Percentiles rank a stretch among this genome's conserved stretches.
phyloP scores from a whole-genome alignment of 1,139 yeast species.

The Sugiyamaella grinbergsii region DNA sequence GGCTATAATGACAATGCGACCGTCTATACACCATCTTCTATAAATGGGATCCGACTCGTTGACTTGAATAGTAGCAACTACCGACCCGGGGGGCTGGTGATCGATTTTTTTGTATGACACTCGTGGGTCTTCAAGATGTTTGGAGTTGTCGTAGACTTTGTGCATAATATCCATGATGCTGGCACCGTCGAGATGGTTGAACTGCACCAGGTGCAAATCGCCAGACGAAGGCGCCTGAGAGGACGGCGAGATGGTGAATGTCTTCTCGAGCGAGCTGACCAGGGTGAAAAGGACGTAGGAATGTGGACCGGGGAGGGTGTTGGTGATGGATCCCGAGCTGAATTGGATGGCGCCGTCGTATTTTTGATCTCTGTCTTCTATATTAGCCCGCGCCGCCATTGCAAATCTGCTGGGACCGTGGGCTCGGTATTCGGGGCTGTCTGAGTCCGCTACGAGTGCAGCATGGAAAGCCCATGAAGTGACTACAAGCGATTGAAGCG shows the following conservation, averaged over 20 bases:
- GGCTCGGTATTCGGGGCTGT: conserved; percentile 63
- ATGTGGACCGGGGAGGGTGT: conserved; percentile 47
- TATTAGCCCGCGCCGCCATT: conserved; percentile 63
- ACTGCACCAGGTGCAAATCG: conserved; percentile 57
- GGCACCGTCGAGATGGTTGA: conserved; percentile 47
- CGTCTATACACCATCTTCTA: conserved; percentile 45
- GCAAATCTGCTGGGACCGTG: conserved; percentile 68
- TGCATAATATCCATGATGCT: conserved; percentile 59
- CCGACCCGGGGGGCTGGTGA: conserved; percentile 7
- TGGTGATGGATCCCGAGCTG: conserved; percentile 20
- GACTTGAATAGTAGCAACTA: conserved; percentile 27
- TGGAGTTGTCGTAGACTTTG: conserved; percentile 60
- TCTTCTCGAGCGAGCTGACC: conserved; percentile 64
- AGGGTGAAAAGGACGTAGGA: conserved; percentile 71
- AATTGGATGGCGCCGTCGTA: conserved; percentile 50
- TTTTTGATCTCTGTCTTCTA: conserved; percentile 48
- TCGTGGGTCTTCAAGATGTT: conserved; percentile 50
- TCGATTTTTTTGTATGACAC: conserved; percentile 38
- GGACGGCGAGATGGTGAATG: conserved; percentile 71
- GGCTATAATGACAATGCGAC: conserved; percentile 35
- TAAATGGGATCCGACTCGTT: conserved; percentile 30
- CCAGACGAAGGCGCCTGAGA: conserved; percentile 54
- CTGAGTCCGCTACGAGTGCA: conserved; percentile 76
- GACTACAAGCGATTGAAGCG: conserved; percentile 61
- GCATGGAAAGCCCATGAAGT: conserved; percentile 89